Evolutionary conservation across 805 yeast species (phyloP), one percentile per base, ranked within the genome.

Genomic region (Candida peoriensis): DNA sequence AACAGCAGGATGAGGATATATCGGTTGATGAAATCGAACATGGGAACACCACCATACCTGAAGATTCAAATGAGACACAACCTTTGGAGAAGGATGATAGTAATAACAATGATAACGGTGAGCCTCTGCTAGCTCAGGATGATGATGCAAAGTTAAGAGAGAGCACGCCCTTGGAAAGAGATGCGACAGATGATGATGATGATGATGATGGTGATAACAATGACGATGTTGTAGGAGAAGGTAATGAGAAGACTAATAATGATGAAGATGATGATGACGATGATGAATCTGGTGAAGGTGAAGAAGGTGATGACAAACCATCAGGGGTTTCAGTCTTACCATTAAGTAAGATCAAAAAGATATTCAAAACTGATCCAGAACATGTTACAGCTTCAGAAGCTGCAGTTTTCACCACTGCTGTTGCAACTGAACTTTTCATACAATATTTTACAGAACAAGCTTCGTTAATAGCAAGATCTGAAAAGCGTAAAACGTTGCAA

Each of bases 351-450:
- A 76, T 84, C 44, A 81, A 81, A 50, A 70, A 78, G 46, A 78
- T 84, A 35, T 71, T 84, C 54, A 82, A 81, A 48, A 70, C 80
- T 53, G 94, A 84, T 53, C 85, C 87, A 12, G 88, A 79, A 24
- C 81, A 80, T 45, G 58, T 68, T 6, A 72, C 79, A 2, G 76
- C 85, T 2, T 75, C 87, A 3, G 80, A 74, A 37, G 65, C 78
- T 20, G 86, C 90, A 0, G 84, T 80, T n/a, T 79, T 75, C 52
- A 72, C 86, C 12, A 66, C 84, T 6, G 86, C 85, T 3, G 68
- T 81, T n/a, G 88, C 93, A 8, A 76, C 90, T 0, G 93, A 84
- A 48, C 58, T 81, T 16, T 84, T 84, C 51, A 68, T 83, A 16
- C 79, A 78, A 55, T 74, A 76, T 49, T 66, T 83, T 41, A 70